Evolutionary conservation across 306 rosid genomes (phyloP), one percentile per base, ranked within the genome.

Genomic region (Vigna angularis): DNA sequence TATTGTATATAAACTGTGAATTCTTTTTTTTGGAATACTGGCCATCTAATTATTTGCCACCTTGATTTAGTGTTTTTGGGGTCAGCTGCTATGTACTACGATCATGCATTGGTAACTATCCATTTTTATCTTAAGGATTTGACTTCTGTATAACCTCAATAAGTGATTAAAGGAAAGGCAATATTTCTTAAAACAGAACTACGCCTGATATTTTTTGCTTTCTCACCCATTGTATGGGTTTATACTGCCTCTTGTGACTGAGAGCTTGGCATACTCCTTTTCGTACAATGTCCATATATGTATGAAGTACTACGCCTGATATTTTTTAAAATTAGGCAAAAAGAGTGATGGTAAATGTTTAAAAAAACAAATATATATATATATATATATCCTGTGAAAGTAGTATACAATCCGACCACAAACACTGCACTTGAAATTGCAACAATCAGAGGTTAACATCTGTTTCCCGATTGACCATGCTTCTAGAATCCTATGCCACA

Each of bases 201-300:
- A 9, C n/a, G n/a, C n/a, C n/a, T 81, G 57, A 24, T 49, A 22
- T 12, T 4, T 64, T 4, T 64, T 34, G 42, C 14, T 56, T 70
- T 64, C 52, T 67, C 13, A 50, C 66, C 73, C 61, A 50, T 68
- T 20, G 58, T 73, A 14, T 73, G 67, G 48, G 64, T 26, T 42
- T 15, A 38, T 66, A 72, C 76, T 66, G 5, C 68, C 48, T 73
- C 7, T 1, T 26, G 20, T 61, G 34, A 38, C 24, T 58, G 30
- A 34, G 17, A 20, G 3, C 42, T 49, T 72, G 34, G 55, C 51
- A 15, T 73, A 38, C 44, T 77, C 75, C 50, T 65, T 28, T 24
- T 62, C 22, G 1, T 66, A 55, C 34, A 17, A n/a, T n/a, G n/a
- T n/a, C n/a, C n/a, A n/a, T n/a, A n/a, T n/a, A n/a, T n/a, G n/a